A percentile compares a stretch with the other conserved stretches of the same genome.
Conservation (phyloP, 2,329 filamentous ascomycete species). For the Harringtonia aguacate region DNA sequence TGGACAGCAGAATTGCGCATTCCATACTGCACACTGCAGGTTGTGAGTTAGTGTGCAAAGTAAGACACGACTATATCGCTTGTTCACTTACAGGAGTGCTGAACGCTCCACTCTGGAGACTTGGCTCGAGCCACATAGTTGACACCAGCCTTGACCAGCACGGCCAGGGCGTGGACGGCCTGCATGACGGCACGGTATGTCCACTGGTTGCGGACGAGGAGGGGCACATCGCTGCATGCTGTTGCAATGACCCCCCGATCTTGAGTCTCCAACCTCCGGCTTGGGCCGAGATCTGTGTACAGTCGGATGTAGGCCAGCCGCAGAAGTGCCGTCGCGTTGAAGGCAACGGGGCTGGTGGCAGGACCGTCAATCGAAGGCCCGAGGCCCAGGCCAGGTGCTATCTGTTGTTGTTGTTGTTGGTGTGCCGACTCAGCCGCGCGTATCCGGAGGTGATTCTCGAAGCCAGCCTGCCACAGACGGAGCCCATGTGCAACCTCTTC, state of each 20-base stretch:
- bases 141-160: conserved; percentile 53
- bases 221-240: conserved; percentile 46
- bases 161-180: conserved; percentile 56
- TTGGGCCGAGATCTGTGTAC: conserved; percentile 53
- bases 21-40: conserved; percentile 47
- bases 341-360: conserved; percentile 50
- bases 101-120: conserved; percentile 52
- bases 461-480: conserved; percentile 46
- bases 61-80: background rate
- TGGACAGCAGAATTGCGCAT: conserved; percentile 49
- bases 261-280: conserved; percentile 52
- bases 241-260: conserved; percentile 52
- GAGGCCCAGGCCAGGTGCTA: background rate
- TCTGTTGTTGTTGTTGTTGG: conserved; percentile 14
- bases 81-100: conserved; percentile 42
- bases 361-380: background rate
- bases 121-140: conserved; percentile 52
- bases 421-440: conserved; percentile 37
- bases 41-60: background rate
- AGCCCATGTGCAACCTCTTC: conserved; percentile 45
- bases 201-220: conserved; percentile 46
- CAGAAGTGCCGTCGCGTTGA: conserved; percentile 52
- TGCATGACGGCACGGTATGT: conserved; percentile 56
- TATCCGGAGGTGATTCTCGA: conserved; percentile 43
- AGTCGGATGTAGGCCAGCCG: conserved; percentile 54